Evolutionary conservation across 345 rosid genomes (phyloP), one percentile per base, ranked within the genome.

Genomic region (Salix udensis): DNA sequence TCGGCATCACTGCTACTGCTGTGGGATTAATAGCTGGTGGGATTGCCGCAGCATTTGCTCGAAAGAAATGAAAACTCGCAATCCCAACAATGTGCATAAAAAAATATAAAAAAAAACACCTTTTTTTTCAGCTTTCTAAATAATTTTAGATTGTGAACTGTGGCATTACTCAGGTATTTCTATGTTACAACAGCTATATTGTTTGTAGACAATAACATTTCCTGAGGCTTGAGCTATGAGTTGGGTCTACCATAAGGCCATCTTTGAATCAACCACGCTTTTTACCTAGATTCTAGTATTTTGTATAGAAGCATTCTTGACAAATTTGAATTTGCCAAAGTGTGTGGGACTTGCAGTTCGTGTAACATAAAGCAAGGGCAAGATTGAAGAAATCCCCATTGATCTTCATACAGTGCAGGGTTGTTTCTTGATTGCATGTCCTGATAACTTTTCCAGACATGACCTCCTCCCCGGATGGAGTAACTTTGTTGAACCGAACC

Each of bases 1-100:
- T 94, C 70, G 93, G 96, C 77, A 88, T 94, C 79, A 86, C 96
- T 5, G 98, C 96, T 31, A 88, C 98, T 40, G 93, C 94, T 2
- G 86, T 94, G 68, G 97, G 96, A 71, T 91, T 94, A 64, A 74
- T 92, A 60, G 97, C 88, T 23, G 94, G 94, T 77, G 97, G 97
- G 68, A 81, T 94, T 65, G 96, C 91, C 31, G 94, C 98, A 48
- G 94, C 91, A 34, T 37, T 94, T 80, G 85, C 92, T 83, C 92
- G 92, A 85, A 91, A 86, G 90, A 87, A 88, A 24, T 91, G 87
- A 88, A 23, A 18, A 70, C 2, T 10, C 23, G 4, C 58, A 26
- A 34, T n/a, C 44, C 44, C 64, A 44, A 28, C 26, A 16, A 23
- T 36, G 66, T 10, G n/a, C 23, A 16, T 24, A 71, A 30, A 9